A percentile compares a stretch with the other conserved stretches of the same genome.
Evolutionary conservation across 2,329 filamentous ascomycete species (phyloP).

Genomic region (Colletotrichum aenigma): DNA sequence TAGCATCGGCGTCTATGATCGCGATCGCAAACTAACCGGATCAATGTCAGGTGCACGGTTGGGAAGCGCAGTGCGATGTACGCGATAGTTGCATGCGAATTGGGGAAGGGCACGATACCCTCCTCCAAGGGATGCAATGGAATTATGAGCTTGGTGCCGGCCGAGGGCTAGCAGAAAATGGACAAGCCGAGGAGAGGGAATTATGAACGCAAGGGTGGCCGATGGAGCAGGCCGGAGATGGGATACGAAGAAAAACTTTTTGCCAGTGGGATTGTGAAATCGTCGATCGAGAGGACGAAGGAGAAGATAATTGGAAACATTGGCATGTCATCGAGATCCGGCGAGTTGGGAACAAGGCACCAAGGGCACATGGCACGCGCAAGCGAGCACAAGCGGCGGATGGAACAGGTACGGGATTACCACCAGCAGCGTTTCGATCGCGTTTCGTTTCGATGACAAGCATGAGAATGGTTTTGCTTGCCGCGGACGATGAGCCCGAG

Average conservation of each 20-base stretch:
- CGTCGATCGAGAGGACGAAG: background rate
- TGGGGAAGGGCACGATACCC: background rate
- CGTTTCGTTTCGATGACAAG: conserved; percentile 5
- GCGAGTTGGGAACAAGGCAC: background rate
- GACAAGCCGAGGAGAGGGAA: background rate
- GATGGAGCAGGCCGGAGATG: background rate
- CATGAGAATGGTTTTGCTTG: background rate
- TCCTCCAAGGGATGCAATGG: background rate
- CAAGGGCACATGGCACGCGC: background rate
- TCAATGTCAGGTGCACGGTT: background rate
- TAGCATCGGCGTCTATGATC: background rate
- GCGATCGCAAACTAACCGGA: background rate
- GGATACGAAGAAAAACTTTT: background rate
- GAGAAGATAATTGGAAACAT: background rate
- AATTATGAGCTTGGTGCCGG: background rate
- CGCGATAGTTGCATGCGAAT: background rate
- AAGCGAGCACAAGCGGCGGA: background rate
- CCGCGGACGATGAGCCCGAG: background rate
- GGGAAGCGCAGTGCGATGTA: background rate
- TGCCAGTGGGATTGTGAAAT: background rate
- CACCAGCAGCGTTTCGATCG: conserved; percentile 9
- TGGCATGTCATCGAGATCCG: conserved; percentile 16
- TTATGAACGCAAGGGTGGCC: background rate
- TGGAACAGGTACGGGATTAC: background rate
- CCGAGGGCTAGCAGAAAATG: background rate